phyloP scores from a whole-genome alignment of 2,329 filamentous ascomycete genomes.

The Diaporthe humulicola region DNA sequence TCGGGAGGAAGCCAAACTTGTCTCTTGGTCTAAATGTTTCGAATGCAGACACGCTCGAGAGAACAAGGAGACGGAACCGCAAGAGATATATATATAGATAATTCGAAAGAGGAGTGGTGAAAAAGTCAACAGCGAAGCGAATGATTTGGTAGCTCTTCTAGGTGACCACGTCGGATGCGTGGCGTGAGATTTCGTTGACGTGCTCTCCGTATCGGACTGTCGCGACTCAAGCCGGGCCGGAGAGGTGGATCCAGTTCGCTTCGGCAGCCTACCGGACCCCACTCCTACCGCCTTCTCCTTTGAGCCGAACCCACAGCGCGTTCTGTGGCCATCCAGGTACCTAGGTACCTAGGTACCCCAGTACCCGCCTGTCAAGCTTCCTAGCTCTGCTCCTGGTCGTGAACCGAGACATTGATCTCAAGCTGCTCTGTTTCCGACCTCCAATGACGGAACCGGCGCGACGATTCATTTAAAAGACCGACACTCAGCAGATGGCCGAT shows the following conservation, averaged over 20 bases:
- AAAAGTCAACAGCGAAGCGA: constrained; percentile 6
- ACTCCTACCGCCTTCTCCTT: constrained; percentile 29
- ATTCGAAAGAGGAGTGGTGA: not conserved
- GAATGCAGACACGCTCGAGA: not conserved
- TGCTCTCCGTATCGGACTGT: constrained; percentile 27
- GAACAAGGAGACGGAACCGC: not conserved
- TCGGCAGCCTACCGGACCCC: constrained; percentile 5
- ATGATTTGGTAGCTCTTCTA: not conserved
- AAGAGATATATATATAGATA: not conserved
- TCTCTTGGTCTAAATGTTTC: not conserved
- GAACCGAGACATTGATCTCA: constrained; percentile 25
- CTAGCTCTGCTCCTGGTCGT: constrained; percentile 15
- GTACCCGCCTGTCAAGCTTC: not conserved
- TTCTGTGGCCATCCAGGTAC: not conserved
- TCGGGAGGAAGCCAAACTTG: constrained; percentile 1
- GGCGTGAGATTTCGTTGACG: constrained; percentile 26
- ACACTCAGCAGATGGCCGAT: constrained; percentile 1
- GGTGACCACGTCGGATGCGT: constrained; percentile 2
- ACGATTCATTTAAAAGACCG: not conserved
- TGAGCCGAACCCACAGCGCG: not conserved
- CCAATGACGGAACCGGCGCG: constrained; percentile 17
- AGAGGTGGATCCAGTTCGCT: not conserved
- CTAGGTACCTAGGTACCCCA: not conserved
- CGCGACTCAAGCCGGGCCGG: constrained; percentile 33
- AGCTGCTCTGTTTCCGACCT: constrained; percentile 1